Evolutionary conservation across 768 basidiomycete genomes (phyloP).

Genomic region (Phanerochaete carnosa): DNA sequence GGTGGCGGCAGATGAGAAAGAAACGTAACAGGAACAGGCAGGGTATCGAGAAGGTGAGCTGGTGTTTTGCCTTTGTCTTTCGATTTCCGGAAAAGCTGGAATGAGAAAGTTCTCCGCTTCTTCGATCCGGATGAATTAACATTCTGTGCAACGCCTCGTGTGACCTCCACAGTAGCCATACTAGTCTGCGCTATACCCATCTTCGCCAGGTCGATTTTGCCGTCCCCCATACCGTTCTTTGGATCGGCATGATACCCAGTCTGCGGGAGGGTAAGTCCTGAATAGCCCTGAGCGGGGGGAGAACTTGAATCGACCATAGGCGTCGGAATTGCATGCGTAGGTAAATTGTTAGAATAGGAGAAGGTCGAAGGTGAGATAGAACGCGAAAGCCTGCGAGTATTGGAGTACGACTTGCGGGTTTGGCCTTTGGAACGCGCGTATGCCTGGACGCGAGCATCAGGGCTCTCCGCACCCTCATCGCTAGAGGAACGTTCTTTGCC

Average conservation of each 20-base stretch:
- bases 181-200: conserved; percentile 81
- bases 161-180: conserved; percentile 85
- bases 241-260: conserved; percentile 41
- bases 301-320: conserved; percentile 18
- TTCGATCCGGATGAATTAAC: conserved; percentile 7
- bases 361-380: conserved; percentile 6
- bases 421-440: conserved; percentile 18
- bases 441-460: conserved; percentile 21
- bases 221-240: conserved; percentile 34
- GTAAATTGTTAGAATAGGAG: conserved; percentile 16
- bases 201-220: conserved; percentile 68
- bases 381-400: conserved; percentile 15
- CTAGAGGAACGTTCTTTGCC: conserved; percentile 7
- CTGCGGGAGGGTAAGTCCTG: conserved; percentile 42
- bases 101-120: conserved; percentile 17
- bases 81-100: conserved; percentile 14
- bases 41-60: conserved; percentile 18
- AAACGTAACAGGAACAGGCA: conserved; percentile 26
- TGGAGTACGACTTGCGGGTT: conserved; percentile 13
- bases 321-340: conserved; percentile 27
- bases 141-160: conserved; percentile 42
- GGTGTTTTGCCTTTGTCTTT: conserved; percentile 19
- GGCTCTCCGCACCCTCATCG: conserved; percentile 16
- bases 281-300: conserved; percentile 26
- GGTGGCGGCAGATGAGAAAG: conserved; percentile 56